Evolutionary conservation across 2,329 filamentous ascomycete genomes (phyloP).

Genomic region (Sporothrix schenckii): DNA sequence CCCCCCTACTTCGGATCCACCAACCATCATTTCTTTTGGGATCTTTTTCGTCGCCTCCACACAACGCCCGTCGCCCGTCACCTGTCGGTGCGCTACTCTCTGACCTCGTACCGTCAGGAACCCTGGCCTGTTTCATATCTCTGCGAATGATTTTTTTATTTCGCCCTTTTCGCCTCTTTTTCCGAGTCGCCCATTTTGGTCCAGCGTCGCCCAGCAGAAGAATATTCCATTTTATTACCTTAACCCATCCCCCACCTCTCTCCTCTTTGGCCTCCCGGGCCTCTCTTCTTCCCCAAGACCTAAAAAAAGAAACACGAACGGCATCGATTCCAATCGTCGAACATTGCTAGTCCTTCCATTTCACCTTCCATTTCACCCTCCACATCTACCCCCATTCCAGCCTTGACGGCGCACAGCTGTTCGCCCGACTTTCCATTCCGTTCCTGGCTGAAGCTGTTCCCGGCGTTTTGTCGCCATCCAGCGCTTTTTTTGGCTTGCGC

Average conservation of each 20-base stretch:
- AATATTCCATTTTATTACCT: constrained; percentile 29
- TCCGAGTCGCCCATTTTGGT: constrained; percentile 14
- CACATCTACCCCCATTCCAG: constrained; percentile 6
- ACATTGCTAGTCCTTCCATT: constrained; percentile 26
- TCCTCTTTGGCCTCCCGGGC: constrained; percentile 24
- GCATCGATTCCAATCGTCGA: constrained; percentile 25
- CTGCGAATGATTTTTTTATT: constrained; percentile 28
- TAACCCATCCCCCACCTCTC: constrained; percentile 31
- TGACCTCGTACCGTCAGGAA: constrained; percentile 24
- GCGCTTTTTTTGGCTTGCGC: constrained; percentile 6
- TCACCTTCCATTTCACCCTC: constrained; percentile 22
- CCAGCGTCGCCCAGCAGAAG: constrained; percentile 11
- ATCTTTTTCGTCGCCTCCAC: constrained; percentile 24
- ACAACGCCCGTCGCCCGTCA: not conserved
- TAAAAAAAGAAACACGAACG: constrained; percentile 36
- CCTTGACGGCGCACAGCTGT: constrained; percentile 14
- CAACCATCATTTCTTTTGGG: constrained; percentile 28
- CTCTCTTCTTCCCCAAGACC: constrained; percentile 30
- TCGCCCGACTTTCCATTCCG: too few relatives aligned
- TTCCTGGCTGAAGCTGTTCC: not conserved
- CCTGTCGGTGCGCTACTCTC: constrained; percentile 23
- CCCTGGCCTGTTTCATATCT: constrained; percentile 27
- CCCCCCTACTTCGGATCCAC: constrained; percentile 21
- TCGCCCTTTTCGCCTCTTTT: not conserved
- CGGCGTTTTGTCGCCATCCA: constrained; percentile 20